A percentile compares a stretch with the other conserved stretches of the same genome.
phyloP scores from a whole-genome alignment of 345 rosid species.

The Murraya paniculata region DNA sequence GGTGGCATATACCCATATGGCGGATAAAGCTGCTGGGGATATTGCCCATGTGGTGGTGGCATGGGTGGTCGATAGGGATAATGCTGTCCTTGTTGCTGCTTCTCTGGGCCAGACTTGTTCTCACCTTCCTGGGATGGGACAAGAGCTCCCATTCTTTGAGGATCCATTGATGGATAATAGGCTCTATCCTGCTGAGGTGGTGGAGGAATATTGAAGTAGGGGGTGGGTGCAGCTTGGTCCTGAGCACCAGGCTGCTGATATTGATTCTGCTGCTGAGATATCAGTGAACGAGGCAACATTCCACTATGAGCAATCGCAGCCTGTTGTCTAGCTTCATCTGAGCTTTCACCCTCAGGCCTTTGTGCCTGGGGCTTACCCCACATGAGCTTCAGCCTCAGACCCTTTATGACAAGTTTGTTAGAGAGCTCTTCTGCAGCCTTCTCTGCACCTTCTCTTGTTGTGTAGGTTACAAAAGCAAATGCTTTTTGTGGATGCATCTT shows the following conservation, averaged over 20 bases:
- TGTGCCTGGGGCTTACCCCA: constrained; percentile 97
- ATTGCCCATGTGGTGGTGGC: constrained; percentile 47
- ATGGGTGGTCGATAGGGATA: constrained; percentile 46
- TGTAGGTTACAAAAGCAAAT: constrained; percentile 92
- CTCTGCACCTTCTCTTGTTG: constrained; percentile 94
- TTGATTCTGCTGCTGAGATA: constrained; percentile 87
- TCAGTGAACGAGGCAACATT: constrained; percentile 75
- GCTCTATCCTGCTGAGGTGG: constrained; percentile 66
- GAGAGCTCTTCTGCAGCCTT: constrained; percentile 93
- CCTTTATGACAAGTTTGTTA: constrained; percentile 82
- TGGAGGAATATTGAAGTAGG: constrained; percentile 70
- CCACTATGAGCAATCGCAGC: constrained; percentile 69
- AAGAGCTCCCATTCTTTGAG: constrained; percentile 95
- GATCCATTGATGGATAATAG: constrained; percentile 94
- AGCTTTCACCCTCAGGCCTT: constrained; percentile 62
- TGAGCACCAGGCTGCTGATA: constrained; percentile 37
- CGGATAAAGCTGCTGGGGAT: constrained; percentile 53
- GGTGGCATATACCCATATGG: constrained; percentile 68
- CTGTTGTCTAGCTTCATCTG: constrained; percentile 70
- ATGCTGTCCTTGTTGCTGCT: constrained; percentile 49
- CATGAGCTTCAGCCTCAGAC: constrained; percentile 83
- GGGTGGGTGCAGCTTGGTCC: constrained; percentile 65
- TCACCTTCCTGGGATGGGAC: constrained; percentile 73
- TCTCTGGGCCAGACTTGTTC: constrained; percentile 42
- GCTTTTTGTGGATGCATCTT: constrained; percentile 86